Percentiles rank a stretch among this genome's conserved stretches.
These are phyloP conservation scores for Colletotrichum sp. DNA, from an alignment of 2,329 filamentous ascomycete species.

Conservation along the genomic window DNA sequence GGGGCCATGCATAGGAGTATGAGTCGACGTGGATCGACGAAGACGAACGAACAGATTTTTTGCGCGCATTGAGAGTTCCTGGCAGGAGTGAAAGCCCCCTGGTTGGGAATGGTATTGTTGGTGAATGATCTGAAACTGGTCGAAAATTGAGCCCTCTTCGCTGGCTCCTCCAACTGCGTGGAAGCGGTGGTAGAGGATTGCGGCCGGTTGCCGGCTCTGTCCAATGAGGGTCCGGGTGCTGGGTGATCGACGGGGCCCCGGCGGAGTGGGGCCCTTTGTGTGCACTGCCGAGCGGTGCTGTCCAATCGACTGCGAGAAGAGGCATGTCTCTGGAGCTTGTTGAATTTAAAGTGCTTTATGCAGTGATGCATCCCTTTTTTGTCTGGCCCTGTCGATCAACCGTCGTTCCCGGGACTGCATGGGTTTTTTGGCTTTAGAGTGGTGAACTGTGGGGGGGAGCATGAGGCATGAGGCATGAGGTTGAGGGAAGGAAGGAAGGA, in stretches of 20 bases:
- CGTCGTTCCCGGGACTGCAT: neutral
- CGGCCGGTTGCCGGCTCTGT: neutral
- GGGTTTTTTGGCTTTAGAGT: neutral
- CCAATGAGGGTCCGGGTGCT: neutral
- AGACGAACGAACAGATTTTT: neutral
- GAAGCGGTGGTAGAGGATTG: neutral
- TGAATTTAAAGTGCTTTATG: conserved; percentile 7
- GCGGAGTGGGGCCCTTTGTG: neutral
- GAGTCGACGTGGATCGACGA: neutral
- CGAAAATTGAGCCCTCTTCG: neutral
- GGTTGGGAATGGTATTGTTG: neutral
- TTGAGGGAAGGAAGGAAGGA: neutral
- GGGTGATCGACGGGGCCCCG: neutral
- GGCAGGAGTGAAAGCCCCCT: neutral
- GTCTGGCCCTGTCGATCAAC: neutral
- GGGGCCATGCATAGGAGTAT: neutral
- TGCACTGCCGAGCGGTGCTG: neutral
- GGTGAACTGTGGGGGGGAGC: neutral
- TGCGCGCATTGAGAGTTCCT: neutral
- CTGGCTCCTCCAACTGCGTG: too few species aligned
- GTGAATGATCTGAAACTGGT: conserved; percentile 1
- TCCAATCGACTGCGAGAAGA: neutral
- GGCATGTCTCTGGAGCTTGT: neutral
- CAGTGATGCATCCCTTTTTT: conserved; percentile 10
- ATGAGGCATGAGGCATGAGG: neutral